Percentiles rank a stretch among this genome's conserved stretches.
These are phyloP conservation scores for Rhodotorula kratochvilovae DNA, from an alignment of 768 basidiomycete genomes.

Conservation along the genomic window DNA sequence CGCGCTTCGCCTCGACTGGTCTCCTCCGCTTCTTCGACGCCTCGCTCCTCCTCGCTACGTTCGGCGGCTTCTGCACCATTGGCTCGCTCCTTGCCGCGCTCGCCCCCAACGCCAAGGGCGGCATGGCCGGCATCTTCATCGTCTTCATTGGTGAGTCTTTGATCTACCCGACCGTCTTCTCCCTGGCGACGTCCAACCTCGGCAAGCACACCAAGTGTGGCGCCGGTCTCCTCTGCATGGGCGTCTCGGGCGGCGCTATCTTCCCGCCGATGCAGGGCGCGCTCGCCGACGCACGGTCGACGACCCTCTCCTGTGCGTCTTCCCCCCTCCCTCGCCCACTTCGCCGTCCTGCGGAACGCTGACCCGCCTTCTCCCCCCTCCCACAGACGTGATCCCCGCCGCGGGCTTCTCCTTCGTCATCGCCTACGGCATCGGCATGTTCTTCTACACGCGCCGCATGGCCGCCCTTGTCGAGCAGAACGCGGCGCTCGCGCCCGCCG, in stretches of 20 bases:
- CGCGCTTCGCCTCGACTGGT: conserved; percentile 39
- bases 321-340: neutral
- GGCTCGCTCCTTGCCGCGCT: conserved; percentile 42
- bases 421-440: conserved; percentile 50
- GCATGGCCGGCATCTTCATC: conserved; percentile 43
- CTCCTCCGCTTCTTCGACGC: conserved; percentile 37
- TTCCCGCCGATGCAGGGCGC: conserved; percentile 48
- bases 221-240: conserved; percentile 44
- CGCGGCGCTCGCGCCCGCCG: conserved; percentile 50
- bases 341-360: neutral
- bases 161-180: conserved; percentile 35
- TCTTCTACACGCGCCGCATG: conserved; percentile 92
- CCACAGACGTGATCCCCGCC: neutral
- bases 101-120: conserved; percentile 33
- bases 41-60: conserved; percentile 37
- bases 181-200: conserved; percentile 29
- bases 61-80: conserved; percentile 33
- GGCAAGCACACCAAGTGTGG: conserved; percentile 41
- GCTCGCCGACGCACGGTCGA: conserved; percentile 42
- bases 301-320: conserved; percentile 13
- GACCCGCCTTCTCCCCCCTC: neutral
- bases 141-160: conserved; percentile 44
- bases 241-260: conserved; percentile 31
- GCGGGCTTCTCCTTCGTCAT: conserved; percentile 6
- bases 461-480: neutral